phyloP scores from a whole-genome alignment of 768 basidiomycete species.

The Paxillus involutus region DNA sequence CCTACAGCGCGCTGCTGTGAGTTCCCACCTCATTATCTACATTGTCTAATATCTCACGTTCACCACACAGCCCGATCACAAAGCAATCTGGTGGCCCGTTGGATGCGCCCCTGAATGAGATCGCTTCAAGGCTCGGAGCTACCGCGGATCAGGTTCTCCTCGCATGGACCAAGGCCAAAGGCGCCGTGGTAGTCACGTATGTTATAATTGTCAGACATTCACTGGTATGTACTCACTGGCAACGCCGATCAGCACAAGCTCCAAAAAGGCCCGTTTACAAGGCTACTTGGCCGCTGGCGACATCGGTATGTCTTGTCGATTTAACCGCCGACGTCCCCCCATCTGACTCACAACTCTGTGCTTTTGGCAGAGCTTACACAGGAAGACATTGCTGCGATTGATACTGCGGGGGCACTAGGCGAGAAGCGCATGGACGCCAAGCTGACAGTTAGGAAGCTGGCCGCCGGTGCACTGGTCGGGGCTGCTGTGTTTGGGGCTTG shows the following conservation, averaged over 20 bases:
- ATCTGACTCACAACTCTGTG: not conserved
- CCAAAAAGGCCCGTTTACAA: constrained; percentile 62
- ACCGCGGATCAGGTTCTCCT: constrained; percentile 67
- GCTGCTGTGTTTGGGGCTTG: constrained; percentile 6
- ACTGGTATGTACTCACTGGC: not conserved
- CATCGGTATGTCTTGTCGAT: constrained; percentile 38
- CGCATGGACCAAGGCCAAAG: constrained; percentile 72
- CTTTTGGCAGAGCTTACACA: constrained; percentile 42
- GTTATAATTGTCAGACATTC: constrained; percentile 1
- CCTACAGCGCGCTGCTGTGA: constrained; percentile 67
- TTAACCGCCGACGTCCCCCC: no score
- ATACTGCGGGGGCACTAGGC: constrained; percentile 48
- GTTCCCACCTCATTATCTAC: constrained; percentile 14
- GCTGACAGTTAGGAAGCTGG: constrained; percentile 2
- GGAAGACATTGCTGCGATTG: constrained; percentile 55
- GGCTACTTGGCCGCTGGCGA: constrained; percentile 71
- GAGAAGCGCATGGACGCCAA: constrained; percentile 6
- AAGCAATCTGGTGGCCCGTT: constrained; percentile 59
- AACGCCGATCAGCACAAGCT: constrained; percentile 48
- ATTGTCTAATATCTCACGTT: not conserved
- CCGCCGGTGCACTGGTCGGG: constrained; percentile 3
- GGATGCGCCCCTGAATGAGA: constrained; percentile 54
- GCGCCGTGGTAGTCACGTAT: constrained; percentile 63
- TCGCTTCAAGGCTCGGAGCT: constrained; percentile 50
- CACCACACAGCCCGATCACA: constrained; percentile 53